Base-by-base conservation (phyloP, 352 stramenopile species). In the Phytophthora colocasiae region DNA sequence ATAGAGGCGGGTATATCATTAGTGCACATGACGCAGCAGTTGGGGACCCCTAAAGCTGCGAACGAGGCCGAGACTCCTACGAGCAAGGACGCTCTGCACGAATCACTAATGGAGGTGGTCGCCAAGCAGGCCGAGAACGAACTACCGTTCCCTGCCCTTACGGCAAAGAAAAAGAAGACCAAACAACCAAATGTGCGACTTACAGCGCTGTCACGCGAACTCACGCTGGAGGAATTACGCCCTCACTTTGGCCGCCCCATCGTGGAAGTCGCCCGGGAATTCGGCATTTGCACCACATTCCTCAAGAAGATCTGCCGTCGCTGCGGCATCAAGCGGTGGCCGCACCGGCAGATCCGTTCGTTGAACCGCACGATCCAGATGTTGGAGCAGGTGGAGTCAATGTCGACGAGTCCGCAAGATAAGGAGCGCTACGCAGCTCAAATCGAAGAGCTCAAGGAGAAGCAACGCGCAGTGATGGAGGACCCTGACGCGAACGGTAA, bases 261-360 rank as follows among this genome's bases (percentile, higher is more conserved):
- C 32, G 75, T 87, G 11, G 73, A 91, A 14, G 85, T 91, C 11
- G 82, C 82, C n/a, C 69, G 71, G 17, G 77, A 90, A 43, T 85
- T 92, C 52, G 78, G 84, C 43, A 89, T 91, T 39, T 91, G 82
- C 67, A 91, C 75, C n/a, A 90, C 84, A 4, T 89, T 91, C 38
- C 65, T 92, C 24, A 92, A 92, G 71, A 90, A 90, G 51, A 90
- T 90, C 27, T 92, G 83, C 43, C 81, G 83, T 0, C 78, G 79
- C 7, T 81, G 66, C 55, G 82, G 80, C 39, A 87, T 91, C 60
- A 87, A 87, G 58, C 73, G 82, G 15, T 89, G 82, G 80, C 82
- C 82, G 27, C 82, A 91, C 50, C 78, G 82, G 22, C 82, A 91
- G 55, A 87, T 91, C 49, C 78, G 80, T 1, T 92, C 84, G 38